phyloP scores from a whole-genome alignment of 1,139 yeast species.

The Suhomyces maxii region DNA sequence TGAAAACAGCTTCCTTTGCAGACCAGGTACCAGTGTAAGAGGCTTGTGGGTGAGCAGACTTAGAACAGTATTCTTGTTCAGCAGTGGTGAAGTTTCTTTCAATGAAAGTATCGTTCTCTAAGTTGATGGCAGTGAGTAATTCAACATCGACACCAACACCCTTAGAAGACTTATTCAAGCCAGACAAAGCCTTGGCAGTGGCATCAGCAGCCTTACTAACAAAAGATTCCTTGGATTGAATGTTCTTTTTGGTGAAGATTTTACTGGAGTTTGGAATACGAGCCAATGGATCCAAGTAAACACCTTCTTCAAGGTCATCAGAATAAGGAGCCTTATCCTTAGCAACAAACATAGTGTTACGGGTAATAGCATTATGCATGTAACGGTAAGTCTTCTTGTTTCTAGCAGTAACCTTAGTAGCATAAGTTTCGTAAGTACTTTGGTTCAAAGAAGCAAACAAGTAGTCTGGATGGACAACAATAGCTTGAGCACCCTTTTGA shows the following conservation, averaged over 20 bases:
- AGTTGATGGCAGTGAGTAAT: conserved; percentile 74
- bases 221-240: conserved; percentile 37
- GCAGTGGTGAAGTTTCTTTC: conserved; percentile 85
- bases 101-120: conserved; percentile 83
- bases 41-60: conserved; percentile 77
- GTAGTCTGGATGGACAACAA: conserved; percentile 91
- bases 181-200: conserved; percentile 51
- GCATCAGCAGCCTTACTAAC: conserved; percentile 39
- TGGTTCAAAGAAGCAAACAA: conserved; percentile 79
- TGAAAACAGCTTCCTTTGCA: conserved; percentile 98
- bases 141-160: conserved; percentile 98
- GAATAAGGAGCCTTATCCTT: conserved; percentile 92
- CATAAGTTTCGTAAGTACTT: conserved; percentile 67
- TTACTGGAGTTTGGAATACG: conserved; percentile 63
- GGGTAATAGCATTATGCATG: conserved; percentile 93
- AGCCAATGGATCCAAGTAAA: conserved; percentile 94
- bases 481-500: conserved; percentile 97
- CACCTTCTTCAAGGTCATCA: conserved; percentile 82
- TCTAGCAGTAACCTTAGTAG: conserved; percentile 70
- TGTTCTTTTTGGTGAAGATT: conserved; percentile 45
- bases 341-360: conserved; percentile 88
- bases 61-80: conserved; percentile 76
- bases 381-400: conserved; percentile 91
- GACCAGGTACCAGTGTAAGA: conserved; percentile 99
- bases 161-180: conserved; percentile 50